Evolutionary conservation across 2,329 filamentous ascomycete genomes (phyloP), one percentile per base, ranked within the genome.

Genomic region (Camptophora hylomeconis): DNA sequence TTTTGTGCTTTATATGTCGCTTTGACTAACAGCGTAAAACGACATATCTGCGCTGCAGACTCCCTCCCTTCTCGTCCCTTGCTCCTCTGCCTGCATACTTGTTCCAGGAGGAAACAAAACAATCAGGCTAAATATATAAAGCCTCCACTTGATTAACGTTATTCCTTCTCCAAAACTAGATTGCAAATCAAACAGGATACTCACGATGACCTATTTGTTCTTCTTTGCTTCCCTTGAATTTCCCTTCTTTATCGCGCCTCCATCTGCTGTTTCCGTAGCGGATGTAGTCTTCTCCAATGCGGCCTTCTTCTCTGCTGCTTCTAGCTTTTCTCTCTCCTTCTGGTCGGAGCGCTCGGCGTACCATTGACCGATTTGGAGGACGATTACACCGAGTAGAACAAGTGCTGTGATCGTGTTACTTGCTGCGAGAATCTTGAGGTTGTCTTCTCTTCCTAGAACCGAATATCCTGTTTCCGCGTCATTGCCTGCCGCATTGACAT

Each of bases 281-380:
- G n/a, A n/a, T n/a, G n/a, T n/a, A n/a, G n/a, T n/a, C 28, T 41
- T 37, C 31, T 33, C 35, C 27, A 35, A 32, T 3, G 20, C 24
- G 11, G 33, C 33, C 7, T 24, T 30, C 24, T 37, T 31, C 21
- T 34, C 58, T 54, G 65, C 65, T 47, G 59, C 62, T 36, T 57
- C 55, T 32, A 58, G 51, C 39, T 60, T 63, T 53, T 63, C 57
- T 42, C 75, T 69, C 55, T 94, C 86, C 52, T 86, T 79, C 48
- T 68, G 67, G 57, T 95, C 86, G 61, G 92, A 92, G 51, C 81
- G 70, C 68, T 95, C 86, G 15, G 89, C 89, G 60, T 98, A 98
- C 89, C 87, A 95, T 67, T 95, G 83, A 7, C 89, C 89, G 12
- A 83, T 83, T 70, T 98, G 89, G 49, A 98, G 60, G 18, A 94